Percentiles rank a stretch among this genome's conserved stretches.
phyloP scores from a whole-genome alignment of 306 rosid genomes.

The Fragaria nilgerrensis region DNA sequence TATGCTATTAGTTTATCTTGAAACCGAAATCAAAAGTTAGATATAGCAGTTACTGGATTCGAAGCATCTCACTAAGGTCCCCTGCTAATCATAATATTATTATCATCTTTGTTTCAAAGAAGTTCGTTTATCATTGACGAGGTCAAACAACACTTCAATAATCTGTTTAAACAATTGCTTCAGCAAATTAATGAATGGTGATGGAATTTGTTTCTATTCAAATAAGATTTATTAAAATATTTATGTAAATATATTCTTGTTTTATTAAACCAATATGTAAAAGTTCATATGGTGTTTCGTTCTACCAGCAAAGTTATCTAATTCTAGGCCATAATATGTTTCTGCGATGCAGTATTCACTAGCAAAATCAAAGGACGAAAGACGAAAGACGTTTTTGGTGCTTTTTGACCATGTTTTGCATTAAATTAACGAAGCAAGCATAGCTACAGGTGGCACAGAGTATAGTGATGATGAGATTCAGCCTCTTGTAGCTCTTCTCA shows the following conservation, averaged over 20 bases:
- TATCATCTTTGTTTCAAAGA: neutral
- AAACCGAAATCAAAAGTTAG: constrained; percentile 1
- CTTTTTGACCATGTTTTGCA: constrained; percentile 89
- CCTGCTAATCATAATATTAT: neutral
- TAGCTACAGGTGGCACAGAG: constrained; percentile 65
- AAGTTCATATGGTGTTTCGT: neutral
- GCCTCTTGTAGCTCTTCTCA: constrained; percentile 84
- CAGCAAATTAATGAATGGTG: neutral
- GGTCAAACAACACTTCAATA: constrained; percentile 11
- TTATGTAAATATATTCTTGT: neutral
- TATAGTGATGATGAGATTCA: constrained; percentile 85
- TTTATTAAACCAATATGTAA: neutral
- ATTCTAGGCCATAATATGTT: neutral
- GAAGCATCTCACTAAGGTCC: neutral
- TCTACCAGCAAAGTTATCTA: constrained; percentile 6
- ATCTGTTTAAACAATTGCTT: constrained; percentile 8
- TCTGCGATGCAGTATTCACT: constrained; percentile 75
- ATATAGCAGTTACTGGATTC: neutral
- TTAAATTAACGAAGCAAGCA: constrained; percentile 77
- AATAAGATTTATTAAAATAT: neutral
- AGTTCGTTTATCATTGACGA: neutral
- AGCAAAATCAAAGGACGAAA: constrained; percentile 83
- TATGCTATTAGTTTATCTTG: constrained; percentile 32
- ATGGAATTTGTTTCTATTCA: neutral
- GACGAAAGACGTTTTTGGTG: constrained; percentile 79